Evolutionary conservation across 179 eudicot species (phyloP).

Genomic region (Gypsophila paniculata): DNA sequence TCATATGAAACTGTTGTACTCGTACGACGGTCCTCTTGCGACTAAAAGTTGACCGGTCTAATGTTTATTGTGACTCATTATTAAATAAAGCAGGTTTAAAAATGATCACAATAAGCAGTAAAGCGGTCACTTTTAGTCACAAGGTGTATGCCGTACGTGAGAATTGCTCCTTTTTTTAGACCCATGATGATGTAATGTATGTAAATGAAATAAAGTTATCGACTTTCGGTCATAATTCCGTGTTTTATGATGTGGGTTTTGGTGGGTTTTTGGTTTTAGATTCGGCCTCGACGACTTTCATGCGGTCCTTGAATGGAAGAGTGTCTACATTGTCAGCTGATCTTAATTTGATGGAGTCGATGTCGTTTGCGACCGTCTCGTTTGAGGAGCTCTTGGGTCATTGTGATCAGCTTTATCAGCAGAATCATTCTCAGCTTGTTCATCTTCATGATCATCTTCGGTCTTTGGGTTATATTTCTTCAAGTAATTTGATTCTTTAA

Average conservation of each 20-base stretch:
- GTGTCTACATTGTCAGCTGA: slow-evolving; percentile 45
- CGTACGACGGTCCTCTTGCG: no score
- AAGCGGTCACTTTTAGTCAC: no score
- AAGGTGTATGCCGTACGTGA: no score
- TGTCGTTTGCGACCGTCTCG: slow-evolving; percentile 72
- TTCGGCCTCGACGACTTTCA: slow-evolving; percentile 81
- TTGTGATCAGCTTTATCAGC: slow-evolving; percentile 64
- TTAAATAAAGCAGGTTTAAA: no score
- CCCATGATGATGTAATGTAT: background rate
- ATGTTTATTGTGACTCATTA: no score
- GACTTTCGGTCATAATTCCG: background rate
- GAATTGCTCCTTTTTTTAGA: no score
- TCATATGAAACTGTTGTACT: no score
- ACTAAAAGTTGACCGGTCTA: no score
- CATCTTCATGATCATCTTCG: slow-evolving; percentile 47
- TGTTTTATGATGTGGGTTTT: background rate
- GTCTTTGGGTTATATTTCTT: slow-evolving; percentile 39
- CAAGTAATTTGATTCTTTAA: slow-evolving; percentile 26
- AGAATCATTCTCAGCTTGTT: slow-evolving; percentile 47
- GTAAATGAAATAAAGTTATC: background rate
- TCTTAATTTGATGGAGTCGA: slow-evolving; percentile 68
- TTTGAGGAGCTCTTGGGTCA: slow-evolving; percentile 92
- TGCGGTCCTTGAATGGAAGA: slow-evolving; percentile 60
- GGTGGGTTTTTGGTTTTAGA: slow-evolving; percentile 32
- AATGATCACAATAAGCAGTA: no score